phyloP scores from a whole-genome alignment of 768 basidiomycete species.

The Chalciporus sphaerocephalus region DNA sequence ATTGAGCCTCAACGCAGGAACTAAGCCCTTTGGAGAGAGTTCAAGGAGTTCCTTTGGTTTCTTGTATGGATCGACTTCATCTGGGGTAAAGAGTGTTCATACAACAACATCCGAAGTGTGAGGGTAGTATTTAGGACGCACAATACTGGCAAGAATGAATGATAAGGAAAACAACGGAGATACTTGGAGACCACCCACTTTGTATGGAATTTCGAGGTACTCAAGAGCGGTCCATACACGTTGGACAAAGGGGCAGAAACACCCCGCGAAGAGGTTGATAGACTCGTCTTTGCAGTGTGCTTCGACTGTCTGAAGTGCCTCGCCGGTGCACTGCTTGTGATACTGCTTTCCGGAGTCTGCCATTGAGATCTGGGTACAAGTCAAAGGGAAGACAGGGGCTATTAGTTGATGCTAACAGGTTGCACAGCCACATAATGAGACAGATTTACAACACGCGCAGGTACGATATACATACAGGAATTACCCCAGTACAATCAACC shows the following conservation, averaged over 20 bases:
- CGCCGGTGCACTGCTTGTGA: slow-evolving; percentile 41
- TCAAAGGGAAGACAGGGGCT: not conserved
- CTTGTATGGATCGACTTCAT: slow-evolving; percentile 79
- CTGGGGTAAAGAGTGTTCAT: slow-evolving; percentile 31
- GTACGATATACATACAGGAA: too few species aligned
- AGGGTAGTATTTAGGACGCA: slow-evolving; percentile 18
- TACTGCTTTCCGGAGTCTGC: slow-evolving; percentile 39
- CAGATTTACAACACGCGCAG: too few species aligned
- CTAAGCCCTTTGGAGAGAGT: slow-evolving; percentile 77
- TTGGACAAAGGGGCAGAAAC: slow-evolving; percentile 82
- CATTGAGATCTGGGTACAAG: slow-evolving; percentile 8
- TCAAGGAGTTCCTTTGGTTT: slow-evolving; percentile 78
- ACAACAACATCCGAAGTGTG: not conserved
- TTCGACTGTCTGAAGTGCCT: slow-evolving; percentile 54
- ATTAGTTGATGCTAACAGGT: too few species aligned
- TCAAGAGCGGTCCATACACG: slow-evolving; percentile 76
- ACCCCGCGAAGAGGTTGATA: slow-evolving; percentile 65
- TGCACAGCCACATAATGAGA: too few species aligned
- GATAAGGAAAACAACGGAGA: not conserved
- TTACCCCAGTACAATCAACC: slow-evolving; percentile 8
- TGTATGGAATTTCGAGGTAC: slow-evolving; percentile 65
- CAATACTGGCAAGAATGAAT: slow-evolving; percentile 32
- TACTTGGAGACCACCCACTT: slow-evolving; percentile 44
- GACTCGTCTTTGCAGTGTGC: slow-evolving; percentile 44
- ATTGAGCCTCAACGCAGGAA: slow-evolving; percentile 63